phyloP scores from a whole-genome alignment of 1,139 yeast species.

The Suhomyces bokatorum region DNA sequence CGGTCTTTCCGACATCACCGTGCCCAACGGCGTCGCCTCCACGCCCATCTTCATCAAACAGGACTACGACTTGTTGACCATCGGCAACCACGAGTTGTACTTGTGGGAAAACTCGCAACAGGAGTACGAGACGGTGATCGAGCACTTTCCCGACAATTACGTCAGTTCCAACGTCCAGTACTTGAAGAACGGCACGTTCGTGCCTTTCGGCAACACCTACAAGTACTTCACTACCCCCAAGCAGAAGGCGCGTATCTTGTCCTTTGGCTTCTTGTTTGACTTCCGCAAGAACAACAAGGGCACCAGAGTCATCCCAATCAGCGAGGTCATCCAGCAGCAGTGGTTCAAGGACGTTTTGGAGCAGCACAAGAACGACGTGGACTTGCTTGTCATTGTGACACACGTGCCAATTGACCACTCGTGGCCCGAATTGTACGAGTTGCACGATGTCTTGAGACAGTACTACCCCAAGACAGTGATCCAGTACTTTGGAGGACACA shows the following conservation, averaged over 20 bases:
- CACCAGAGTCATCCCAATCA: conserved; percentile 66
- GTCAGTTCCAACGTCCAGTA: conserved; percentile 83
- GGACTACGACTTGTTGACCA: conserved; percentile 76
- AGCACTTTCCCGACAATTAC: conserved; percentile 63
- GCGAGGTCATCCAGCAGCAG: conserved; percentile 48
- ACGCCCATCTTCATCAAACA: conserved; percentile 62
- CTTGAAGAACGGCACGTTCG: conserved; percentile 48
- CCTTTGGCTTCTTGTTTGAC: conserved; percentile 80
- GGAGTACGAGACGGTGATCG: conserved; percentile 63
- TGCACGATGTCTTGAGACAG: conserved; percentile 56
- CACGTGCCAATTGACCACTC: conserved; percentile 72
- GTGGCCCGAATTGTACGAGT: conserved; percentile 55
- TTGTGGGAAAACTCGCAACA: conserved; percentile 61
- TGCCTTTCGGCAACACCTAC: conserved; percentile 67
- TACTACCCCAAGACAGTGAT: conserved; percentile 64
- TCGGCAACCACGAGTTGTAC: conserved; percentile 94
- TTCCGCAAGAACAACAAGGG: conserved; percentile 62
- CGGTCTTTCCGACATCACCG: conserved; percentile 79
- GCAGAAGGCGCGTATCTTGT: conserved; percentile 53
- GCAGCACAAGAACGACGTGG: conserved; percentile 46
- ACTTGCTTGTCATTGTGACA: conserved; percentile 69
- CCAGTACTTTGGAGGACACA: conserved; percentile 93
- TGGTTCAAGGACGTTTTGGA: conserved; percentile 66
- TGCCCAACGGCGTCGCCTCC: conserved; percentile 66
- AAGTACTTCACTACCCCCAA: conserved; percentile 65